Evolutionary conservation across 139 green algal genomes (phyloP).

Genomic region (Tetradesmus obliquus): DNA sequence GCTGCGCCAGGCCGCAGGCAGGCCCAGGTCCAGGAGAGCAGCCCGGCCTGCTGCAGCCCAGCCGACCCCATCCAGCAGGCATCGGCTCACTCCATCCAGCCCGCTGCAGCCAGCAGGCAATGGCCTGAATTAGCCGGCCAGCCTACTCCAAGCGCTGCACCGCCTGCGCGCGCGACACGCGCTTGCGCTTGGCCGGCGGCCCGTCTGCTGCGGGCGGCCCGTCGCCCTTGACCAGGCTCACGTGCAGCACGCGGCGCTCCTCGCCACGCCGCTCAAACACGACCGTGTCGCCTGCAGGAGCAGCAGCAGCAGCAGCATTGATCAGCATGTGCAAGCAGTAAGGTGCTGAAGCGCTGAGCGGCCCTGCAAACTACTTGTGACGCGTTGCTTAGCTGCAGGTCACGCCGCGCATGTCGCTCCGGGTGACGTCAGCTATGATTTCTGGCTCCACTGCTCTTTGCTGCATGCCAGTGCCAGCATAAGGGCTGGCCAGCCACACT

Average conservation of each 20-base stretch:
- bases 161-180: neutral
- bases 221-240: slow-evolving; percentile 45
- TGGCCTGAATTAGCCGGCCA: neutral
- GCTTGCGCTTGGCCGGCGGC: neutral
- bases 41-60: no score
- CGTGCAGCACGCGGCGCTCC: slow-evolving; percentile 50
- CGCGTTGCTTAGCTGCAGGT: no score
- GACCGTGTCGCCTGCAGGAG: slow-evolving; percentile 52
- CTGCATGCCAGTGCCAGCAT: no score
- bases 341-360: no score
- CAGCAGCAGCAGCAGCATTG: neutral
- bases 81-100: no score
- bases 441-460: neutral
- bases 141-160: slow-evolving; percentile 17
- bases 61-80: no score
- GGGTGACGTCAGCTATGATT: neutral
- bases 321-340: neutral
- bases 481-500: no score
- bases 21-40: no score
- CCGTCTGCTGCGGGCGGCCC: neutral
- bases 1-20: no score
- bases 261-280: slow-evolving; percentile 61
- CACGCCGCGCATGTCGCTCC: no score
- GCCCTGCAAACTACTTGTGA: no score
- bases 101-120: no score